A percentile compares a stretch with the other conserved stretches of the same genome.
Conservation (phyloP, 805 yeast genomes). For the Candida piceae region DNA sequence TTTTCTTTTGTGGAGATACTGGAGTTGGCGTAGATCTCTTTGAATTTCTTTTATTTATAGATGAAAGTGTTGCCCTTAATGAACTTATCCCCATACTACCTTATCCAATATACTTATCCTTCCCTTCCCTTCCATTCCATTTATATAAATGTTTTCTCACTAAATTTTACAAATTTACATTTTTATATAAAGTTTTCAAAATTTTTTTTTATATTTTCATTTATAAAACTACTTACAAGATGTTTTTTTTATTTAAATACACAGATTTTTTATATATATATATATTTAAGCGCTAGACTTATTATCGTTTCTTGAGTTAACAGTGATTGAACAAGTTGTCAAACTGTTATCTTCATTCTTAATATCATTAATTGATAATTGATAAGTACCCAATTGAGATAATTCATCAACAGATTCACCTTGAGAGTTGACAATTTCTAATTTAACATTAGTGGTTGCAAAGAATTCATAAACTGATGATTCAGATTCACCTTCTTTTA, state of each 20-base stretch:
- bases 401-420: conserved; percentile 15
- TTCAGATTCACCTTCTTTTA: conserved; percentile 10
- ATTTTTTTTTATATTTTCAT: not conserved
- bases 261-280: too few relatives aligned
- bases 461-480: conserved; percentile 19
- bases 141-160: too few relatives aligned
- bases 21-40: not conserved
- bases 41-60: not conserved
- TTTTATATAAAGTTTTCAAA: too few relatives aligned
- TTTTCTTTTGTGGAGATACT: too few relatives aligned
- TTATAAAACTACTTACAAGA: not conserved
- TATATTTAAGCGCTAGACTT: too few relatives aligned
- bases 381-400: conserved; percentile 19
- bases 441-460: conserved; percentile 10
- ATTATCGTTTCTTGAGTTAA: conserved; percentile 18
- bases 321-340: conserved; percentile 14
- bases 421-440: conserved; percentile 13
- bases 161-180: too few relatives aligned
- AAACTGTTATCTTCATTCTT: conserved; percentile 16
- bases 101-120: too few relatives aligned
- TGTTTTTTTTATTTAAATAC: too few relatives aligned
- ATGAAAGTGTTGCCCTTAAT: not conserved
- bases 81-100: not conserved
- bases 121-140: too few relatives aligned
- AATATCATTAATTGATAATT: conserved; percentile 12